Conservation (phyloP, 1,284 basidiomycete genomes). For the Amylostereum areolatum region DNA sequence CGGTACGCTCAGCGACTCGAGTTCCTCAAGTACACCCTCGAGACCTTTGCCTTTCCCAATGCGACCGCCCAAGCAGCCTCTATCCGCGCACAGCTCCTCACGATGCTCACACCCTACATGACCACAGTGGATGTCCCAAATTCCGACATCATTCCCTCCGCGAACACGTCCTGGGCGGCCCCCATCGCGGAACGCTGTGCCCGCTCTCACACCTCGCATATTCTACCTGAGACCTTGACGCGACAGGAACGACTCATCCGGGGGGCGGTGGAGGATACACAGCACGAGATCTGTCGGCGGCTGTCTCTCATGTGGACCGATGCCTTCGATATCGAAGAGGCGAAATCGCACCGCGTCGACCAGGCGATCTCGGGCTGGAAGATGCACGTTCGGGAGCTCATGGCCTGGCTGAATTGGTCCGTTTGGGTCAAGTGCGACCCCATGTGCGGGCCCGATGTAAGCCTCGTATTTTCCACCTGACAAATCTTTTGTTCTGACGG, state of each 20-base stretch:
- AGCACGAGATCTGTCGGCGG: constrained; percentile 40
- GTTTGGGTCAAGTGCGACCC: constrained; percentile 38
- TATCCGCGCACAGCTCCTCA: constrained; percentile 23
- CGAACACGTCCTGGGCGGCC: constrained; percentile 22
- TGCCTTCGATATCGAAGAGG: constrained; percentile 24
- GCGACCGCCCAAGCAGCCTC: constrained; percentile 8
- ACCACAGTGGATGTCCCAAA: constrained; percentile 9
- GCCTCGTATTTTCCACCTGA: constrained; percentile 3
- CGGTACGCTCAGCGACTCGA: constrained; percentile 40
- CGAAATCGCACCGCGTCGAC: constrained; percentile 1
- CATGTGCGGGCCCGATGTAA: constrained; percentile 32
- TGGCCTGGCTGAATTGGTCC: constrained; percentile 42
- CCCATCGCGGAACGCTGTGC: constrained; percentile 27
- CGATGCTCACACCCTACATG: constrained; percentile 33
- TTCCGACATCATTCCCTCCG: constrained; percentile 3
- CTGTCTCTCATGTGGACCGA: constrained; percentile 36
- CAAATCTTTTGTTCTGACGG: background rate
- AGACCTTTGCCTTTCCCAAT: constrained; percentile 5
- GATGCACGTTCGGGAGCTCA: constrained; percentile 24
- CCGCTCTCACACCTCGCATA: constrained; percentile 26
- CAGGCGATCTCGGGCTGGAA: constrained; percentile 21
- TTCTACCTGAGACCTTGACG: constrained; percentile 23
- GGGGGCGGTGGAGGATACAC: constrained; percentile 26
- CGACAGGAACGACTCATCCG: constrained; percentile 30
- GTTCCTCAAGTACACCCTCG: constrained; percentile 29